Conservation (phyloP, 257 asterid species). For the Scutellaria galericulata region DNA sequence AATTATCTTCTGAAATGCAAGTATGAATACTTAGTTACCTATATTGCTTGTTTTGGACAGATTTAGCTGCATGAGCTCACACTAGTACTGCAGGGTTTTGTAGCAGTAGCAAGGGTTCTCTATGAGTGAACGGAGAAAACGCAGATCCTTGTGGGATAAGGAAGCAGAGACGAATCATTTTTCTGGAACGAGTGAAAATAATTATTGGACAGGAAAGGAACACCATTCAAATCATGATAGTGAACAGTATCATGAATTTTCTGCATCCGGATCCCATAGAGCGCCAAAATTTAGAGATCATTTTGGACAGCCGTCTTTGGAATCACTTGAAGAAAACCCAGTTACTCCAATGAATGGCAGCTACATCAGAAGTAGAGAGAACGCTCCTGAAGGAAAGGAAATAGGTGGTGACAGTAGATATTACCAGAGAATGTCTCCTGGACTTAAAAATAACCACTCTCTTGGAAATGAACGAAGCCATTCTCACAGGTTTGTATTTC, state of each 20-base stretch:
- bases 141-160: conserved; percentile 65
- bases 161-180: conserved; percentile 47
- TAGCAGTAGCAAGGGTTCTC: conserved; percentile 38
- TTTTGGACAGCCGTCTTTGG: conserved; percentile 51
- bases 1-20: background rate
- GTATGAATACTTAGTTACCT: conserved; percentile 17
- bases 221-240: conserved; percentile 45
- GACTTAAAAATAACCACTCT: conserved; percentile 46
- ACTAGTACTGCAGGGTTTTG: conserved; percentile 29
- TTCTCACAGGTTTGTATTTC: conserved; percentile 59
- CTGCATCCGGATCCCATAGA: conserved; percentile 48
- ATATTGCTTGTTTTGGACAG: conserved; percentile 45
- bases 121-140: conserved; percentile 77
- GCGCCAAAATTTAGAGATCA: conserved; percentile 49
- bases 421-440: conserved; percentile 60
- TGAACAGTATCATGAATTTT: conserved; percentile 43
- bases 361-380: conserved; percentile 42
- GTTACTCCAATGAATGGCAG: conserved; percentile 38
- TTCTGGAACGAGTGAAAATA: conserved; percentile 39
- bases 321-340: conserved; percentile 39
- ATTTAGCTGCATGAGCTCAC: conserved; percentile 46
- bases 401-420: conserved; percentile 46
- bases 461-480: conserved; percentile 51
- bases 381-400: conserved; percentile 53
- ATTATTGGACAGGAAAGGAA: conserved; percentile 51